Evolutionary conservation across 768 basidiomycete genomes (phyloP), one percentile per base, ranked within the genome.

Genomic region (Termitomyces sp.): DNA sequence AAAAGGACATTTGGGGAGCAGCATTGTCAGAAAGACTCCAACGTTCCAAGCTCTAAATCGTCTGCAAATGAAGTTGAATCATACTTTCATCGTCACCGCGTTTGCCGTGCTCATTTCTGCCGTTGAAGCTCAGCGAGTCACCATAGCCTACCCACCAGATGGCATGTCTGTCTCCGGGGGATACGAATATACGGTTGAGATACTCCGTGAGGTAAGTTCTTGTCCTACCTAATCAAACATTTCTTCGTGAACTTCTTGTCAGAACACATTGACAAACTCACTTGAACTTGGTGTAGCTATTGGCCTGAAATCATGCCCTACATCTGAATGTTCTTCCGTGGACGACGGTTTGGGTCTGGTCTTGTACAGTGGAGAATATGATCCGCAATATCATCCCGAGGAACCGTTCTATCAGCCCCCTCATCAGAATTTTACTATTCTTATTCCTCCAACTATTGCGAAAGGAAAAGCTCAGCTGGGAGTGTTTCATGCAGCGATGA

Each of bases 201-300:
- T 83, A 8, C 76, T 77, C 54, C 70, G 71, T 50, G 78, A 77
- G 4, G 81, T 82, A 63, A 19, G 77, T 68, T 3, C n/a, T 26
- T 5, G 12, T 6, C 37, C 32, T 24, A 28, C 11, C 28, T 7
- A 11, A 26, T 45, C 40, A 5, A 35, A 11, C 11, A 24, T 48
- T 42, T 10, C 3, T 21, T 11, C 24, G 28, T 42, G 43, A 15
- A 41, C 30, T 12, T 61, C 42, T 17, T 30, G 34, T 7, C 45
- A 79, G 76, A 63, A 74, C 50, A 48, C 67, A 8, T 61, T 77
- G 21, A 67, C 74, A 1, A 67, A 67, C 11, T 74, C 74, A 10
- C 65, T 63, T 37, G 78, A 81, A 55, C 71, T 81, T 2, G 77
- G 73, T 15, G 63, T 82, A 48, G 74, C 74, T 28, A 73, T 82